Evolutionary conservation across 2,329 filamentous ascomycete species (phyloP), one percentile per base, ranked within the genome.

Genomic region (Penicillium sp.): DNA sequence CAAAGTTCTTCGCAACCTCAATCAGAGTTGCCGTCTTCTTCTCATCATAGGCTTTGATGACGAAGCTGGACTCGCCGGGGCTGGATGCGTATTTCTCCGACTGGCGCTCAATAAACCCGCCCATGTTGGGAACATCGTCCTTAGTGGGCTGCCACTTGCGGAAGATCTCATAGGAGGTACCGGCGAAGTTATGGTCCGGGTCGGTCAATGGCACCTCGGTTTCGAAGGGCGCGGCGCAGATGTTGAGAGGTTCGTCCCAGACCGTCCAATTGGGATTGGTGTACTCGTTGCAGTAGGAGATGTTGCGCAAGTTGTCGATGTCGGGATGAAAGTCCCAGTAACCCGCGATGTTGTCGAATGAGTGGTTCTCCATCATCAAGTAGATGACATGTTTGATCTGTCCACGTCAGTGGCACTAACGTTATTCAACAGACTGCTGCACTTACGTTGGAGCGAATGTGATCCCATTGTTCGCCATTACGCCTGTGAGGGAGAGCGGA

Each of bases 331-430:
- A 69, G 51, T 65, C 59, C 63, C 67, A 71, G 54, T 66, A 69
- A 17, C 68, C 68, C 7, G 65, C 66, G 32, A 71, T 68, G 56
- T 70, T 71, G 55, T 71, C 68, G 45, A 71, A 69, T 13, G 62
- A 68, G 53, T 68, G 67, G 51, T 71, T 72, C 53, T 70, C 67
- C 54, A 68, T 60, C 45, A 68, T 68, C 21, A 70, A 53, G 43
- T 68, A 68, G 42, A 70, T 54, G 19, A 69, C 65, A 56, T 66
- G 61, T 52, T 66, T 65, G 52, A 66, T 65, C 61, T 66, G 32
- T n/a, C n/a, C n/a, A n/a, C n/a, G n/a, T n/a, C n/a, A n/a, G n/a
- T n/a, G n/a, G n/a, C n/a, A n/a, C n/a, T n/a, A n/a, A n/a, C n/a
- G n/a, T n/a, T n/a, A n/a, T n/a, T n/a, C n/a, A n/a, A n/a, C n/a